Evolutionary conservation across 176 grass and related monocot species (phyloP).

Genomic region (Urochloa ruziziensis): DNA sequence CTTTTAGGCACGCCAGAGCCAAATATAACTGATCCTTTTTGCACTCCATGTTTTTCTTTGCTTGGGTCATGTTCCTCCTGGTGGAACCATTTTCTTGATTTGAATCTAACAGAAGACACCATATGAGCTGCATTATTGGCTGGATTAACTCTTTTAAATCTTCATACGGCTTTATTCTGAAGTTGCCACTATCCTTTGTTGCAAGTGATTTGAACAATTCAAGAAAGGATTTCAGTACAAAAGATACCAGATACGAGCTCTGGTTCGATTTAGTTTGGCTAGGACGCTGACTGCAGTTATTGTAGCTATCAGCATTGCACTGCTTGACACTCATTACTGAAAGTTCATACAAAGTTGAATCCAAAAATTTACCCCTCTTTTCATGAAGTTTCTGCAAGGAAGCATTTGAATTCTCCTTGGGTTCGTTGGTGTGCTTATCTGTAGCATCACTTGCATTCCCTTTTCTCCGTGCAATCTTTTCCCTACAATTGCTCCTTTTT

Average conservation of each 20-base stretch:
- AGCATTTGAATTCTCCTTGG: conserved; percentile 45
- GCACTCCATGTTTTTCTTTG: conserved; percentile 56
- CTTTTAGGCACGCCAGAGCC: conserved; percentile 61
- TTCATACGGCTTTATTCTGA: conserved; percentile 33
- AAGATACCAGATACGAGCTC: conserved; percentile 49
- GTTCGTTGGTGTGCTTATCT: conserved; percentile 42
- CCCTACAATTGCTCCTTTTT: conserved; percentile 50
- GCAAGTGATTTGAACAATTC: conserved; percentile 54
- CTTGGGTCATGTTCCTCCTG: conserved; percentile 56
- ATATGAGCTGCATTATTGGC: conserved; percentile 69
- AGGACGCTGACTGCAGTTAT: conserved; percentile 43
- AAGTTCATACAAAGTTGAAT: conserved; percentile 65
- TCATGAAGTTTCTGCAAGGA: conserved; percentile 51
- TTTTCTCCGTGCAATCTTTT: conserved; percentile 43
- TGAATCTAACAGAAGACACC: conserved; percentile 44
- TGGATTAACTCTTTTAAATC: conserved; percentile 53
- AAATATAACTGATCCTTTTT: conserved; percentile 63
- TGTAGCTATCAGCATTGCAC: conserved; percentile 29
- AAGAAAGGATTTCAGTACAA: conserved; percentile 70
- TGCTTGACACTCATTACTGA: conserved; percentile 45
- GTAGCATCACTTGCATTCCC: conserved; percentile 38
- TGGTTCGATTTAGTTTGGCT: conserved; percentile 49
- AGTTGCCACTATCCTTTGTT: conserved; percentile 21
- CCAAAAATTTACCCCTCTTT: conserved; percentile 51
- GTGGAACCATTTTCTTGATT: conserved; percentile 46